phyloP scores from a whole-genome alignment of 352 stramenopile species.

The Plasmopara muralis region DNA sequence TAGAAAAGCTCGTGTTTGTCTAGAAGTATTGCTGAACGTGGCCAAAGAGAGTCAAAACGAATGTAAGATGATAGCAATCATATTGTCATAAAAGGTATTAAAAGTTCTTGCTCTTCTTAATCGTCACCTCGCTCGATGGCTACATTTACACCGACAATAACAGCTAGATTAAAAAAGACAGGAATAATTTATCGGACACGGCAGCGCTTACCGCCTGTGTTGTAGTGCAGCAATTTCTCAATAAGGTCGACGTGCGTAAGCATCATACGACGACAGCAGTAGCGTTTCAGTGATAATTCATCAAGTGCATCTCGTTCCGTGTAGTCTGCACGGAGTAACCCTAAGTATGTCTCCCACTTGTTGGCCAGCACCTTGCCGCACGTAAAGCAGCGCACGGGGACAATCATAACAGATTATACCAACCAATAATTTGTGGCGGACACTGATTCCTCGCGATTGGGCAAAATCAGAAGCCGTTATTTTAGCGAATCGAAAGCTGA shows the following conservation, averaged over 20 bases:
- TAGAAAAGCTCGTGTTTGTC: slow-evolving; percentile 82
- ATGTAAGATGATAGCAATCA: not conserved
- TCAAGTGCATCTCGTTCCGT: slow-evolving; percentile 97
- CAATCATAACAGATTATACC: slow-evolving; percentile 88
- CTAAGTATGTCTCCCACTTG: slow-evolving; percentile 99
- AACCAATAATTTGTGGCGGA: slow-evolving; percentile 5
- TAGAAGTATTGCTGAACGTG: slow-evolving; percentile 10
- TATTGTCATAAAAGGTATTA: not conserved
- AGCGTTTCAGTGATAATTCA: slow-evolving; percentile 97
- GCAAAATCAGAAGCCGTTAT: not conserved
- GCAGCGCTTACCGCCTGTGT: slow-evolving; percentile 81
- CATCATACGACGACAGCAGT: slow-evolving; percentile 99
- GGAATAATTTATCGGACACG: not conserved
- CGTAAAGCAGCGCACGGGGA: slow-evolving; percentile 99
- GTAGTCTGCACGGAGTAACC: slow-evolving; percentile 94
- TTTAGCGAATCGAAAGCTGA: slow-evolving; percentile 4
- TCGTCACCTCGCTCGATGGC: slow-evolving; percentile 80
- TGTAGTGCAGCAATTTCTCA: slow-evolving; percentile 99
- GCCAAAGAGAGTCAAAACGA: not conserved
- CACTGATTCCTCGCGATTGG: not conserved
- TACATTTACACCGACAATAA: slow-evolving; percentile 18
- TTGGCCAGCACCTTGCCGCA: slow-evolving; percentile 99
- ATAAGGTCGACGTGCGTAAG: slow-evolving; percentile 99
- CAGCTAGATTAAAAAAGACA: not conserved
- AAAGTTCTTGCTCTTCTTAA: slow-evolving; percentile 10